These are phyloP conservation scores for Davidsoniella australis DNA, from an alignment of 2,329 filamentous ascomycete species.

Conservation along the genomic window DNA sequence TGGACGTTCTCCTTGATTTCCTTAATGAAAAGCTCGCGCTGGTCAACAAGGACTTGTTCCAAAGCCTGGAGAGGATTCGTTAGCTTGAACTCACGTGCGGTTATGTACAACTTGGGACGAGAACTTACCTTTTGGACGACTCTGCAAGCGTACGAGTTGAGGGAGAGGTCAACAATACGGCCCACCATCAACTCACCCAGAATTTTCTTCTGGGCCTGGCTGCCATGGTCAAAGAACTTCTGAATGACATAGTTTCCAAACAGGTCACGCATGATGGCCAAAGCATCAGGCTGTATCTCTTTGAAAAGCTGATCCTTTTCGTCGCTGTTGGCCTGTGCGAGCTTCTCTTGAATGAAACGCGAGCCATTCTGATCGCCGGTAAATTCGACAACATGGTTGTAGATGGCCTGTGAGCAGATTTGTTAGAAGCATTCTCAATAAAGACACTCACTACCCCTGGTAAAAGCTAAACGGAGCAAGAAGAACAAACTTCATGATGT, in stretches of 20 bases:
- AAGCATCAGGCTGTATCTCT: slow-evolving; percentile 68
- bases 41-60: slow-evolving; percentile 79
- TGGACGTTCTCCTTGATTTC: slow-evolving; percentile 66
- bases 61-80: slow-evolving; percentile 41
- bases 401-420: slow-evolving; percentile 46
- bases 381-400: slow-evolving; percentile 77
- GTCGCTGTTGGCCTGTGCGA: slow-evolving; percentile 84
- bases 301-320: slow-evolving; percentile 83
- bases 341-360: slow-evolving; percentile 83
- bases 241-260: slow-evolving; percentile 98
- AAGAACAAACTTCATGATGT: too few species aligned
- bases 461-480: too few species aligned
- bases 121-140: slow-evolving; percentile 73
- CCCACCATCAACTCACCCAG: slow-evolving; percentile 77
- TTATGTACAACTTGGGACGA: slow-evolving; percentile 5
- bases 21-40: slow-evolving; percentile 67
- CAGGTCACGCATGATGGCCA: slow-evolving; percentile 87
- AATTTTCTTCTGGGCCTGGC: slow-evolving; percentile 78
- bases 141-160: slow-evolving; percentile 83
- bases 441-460: too few species aligned
- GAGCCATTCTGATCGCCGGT: slow-evolving; percentile 92
- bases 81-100: too few species aligned
- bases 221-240: slow-evolving; percentile 92
- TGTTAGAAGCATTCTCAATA: too few species aligned
- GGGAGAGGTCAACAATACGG: slow-evolving; percentile 61